Evolutionary conservation across 192 early-diverging fungal genomes (phyloP).

Genomic region (Linnemannia elongata): DNA sequence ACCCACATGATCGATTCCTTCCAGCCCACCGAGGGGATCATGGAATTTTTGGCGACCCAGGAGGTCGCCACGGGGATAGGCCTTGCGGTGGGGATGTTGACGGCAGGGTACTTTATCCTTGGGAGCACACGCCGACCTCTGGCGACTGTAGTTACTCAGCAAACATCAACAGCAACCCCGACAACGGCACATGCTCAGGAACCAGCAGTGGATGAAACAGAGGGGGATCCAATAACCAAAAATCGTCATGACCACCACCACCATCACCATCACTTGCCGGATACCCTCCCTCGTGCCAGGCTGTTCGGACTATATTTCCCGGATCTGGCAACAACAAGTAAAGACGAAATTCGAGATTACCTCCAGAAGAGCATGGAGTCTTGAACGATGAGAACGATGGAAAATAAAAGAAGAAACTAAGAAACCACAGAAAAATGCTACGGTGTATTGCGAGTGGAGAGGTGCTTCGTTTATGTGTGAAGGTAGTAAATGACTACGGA

Average conservation of each 20-base stretch:
- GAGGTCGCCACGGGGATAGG: slow-evolving; percentile 42
- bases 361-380: slow-evolving; percentile 1
- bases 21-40: slow-evolving; percentile 16
- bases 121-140: slow-evolving; percentile 23
- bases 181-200: not conserved
- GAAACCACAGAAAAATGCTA: too few relatives aligned
- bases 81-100: slow-evolving; percentile 31
- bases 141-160: not conserved
- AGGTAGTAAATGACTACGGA: not conserved
- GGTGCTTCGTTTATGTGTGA: not conserved
- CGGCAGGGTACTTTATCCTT: slow-evolving; percentile 36
- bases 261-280: not conserved
- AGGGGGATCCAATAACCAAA: not conserved
- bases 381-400: not conserved
- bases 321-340: slow-evolving; percentile 40
- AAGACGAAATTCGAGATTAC: slow-evolving; percentile 33
- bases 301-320: slow-evolving; percentile 51
- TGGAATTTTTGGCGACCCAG: slow-evolving; percentile 32
- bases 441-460: not conserved
- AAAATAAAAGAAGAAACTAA: slow-evolving; percentile 7
- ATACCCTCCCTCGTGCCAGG: slow-evolving; percentile 28
- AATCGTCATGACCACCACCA: not conserved
- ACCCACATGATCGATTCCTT: not conserved
- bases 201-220: not conserved
- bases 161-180: not conserved